phyloP scores from a whole-genome alignment of 805 yeast genomes.

The Kuraishia ogatae region DNA sequence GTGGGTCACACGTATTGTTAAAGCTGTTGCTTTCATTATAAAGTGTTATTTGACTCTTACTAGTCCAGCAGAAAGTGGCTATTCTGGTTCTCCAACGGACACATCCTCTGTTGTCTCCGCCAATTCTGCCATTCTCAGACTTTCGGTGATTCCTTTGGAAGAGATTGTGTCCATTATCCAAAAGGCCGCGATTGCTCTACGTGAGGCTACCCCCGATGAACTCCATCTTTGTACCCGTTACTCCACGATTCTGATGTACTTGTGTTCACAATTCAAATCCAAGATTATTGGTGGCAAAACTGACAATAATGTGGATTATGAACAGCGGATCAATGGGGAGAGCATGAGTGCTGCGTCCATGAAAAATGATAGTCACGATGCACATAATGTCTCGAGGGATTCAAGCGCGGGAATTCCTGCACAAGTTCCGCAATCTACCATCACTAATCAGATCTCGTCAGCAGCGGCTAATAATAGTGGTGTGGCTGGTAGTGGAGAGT shows the following conservation, averaged over 20 bases:
- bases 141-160: slow-evolving; percentile 60
- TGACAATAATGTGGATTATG: slow-evolving; percentile 15
- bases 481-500: not conserved
- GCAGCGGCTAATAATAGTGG: not conserved
- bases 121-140: not conserved
- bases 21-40: slow-evolving; percentile 85
- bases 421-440: too few relatives aligned
- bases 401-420: too few relatives aligned
- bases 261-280: slow-evolving; percentile 66
- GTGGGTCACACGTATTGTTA: slow-evolving; percentile 80
- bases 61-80: slow-evolving; percentile 6
- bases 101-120: not conserved
- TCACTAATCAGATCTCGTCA: too few relatives aligned
- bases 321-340: slow-evolving; percentile 3
- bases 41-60: slow-evolving; percentile 71
- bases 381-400: not conserved
- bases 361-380: not conserved
- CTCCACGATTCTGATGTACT: slow-evolving; percentile 65
- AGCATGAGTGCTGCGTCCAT: not conserved
- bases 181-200: slow-evolving; percentile 59
- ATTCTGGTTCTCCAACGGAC: not conserved
- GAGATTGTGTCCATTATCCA: slow-evolving; percentile 63
- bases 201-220: slow-evolving; percentile 87
- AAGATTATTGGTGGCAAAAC: slow-evolving; percentile 14
- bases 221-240: slow-evolving; percentile 76